phyloP scores from a whole-genome alignment of 1,139 yeast species.

The Magnusiomyces fungicola region DNA sequence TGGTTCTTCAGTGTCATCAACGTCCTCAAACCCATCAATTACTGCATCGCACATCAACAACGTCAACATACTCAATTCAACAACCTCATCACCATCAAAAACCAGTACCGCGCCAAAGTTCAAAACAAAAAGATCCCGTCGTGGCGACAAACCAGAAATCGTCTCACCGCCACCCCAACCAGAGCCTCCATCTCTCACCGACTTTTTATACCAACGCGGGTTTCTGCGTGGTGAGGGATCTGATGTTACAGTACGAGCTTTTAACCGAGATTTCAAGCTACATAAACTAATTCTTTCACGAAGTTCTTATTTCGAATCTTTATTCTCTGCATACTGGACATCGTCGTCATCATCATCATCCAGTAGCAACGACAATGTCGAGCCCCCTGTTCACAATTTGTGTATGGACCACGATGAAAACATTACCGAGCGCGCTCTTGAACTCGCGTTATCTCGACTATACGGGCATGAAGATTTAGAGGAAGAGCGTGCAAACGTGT shows the following conservation, averaged over 20 bases:
- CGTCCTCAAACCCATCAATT: too few species aligned
- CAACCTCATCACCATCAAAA: too few species aligned
- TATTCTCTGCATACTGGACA: slow-evolving; percentile 41
- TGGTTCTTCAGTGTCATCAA: too few species aligned
- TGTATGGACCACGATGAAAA: slow-evolving; percentile 37
- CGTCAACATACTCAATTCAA: background rate
- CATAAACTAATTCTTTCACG: slow-evolving; percentile 42
- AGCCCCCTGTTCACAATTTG: slow-evolving; percentile 25
- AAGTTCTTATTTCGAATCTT: slow-evolving; percentile 41
- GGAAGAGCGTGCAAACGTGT: slow-evolving; percentile 32
- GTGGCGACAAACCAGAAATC: too few species aligned
- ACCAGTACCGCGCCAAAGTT: too few species aligned
- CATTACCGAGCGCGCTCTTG: slow-evolving; percentile 41
- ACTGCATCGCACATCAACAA: background rate
- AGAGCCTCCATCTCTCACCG: slow-evolving; percentile 24
- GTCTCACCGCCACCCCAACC: too few species aligned
- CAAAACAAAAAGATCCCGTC: too few species aligned
- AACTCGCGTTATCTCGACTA: slow-evolving; percentile 38
- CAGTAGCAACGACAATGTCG: background rate
- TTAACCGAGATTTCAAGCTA: slow-evolving; percentile 37
- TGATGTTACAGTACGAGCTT: slow-evolving; percentile 43
- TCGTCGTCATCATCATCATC: slow-evolving; percentile 7
- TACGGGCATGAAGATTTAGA: slow-evolving; percentile 37
- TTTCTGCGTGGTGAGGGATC: slow-evolving; percentile 41
- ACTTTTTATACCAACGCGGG: slow-evolving; percentile 35